These are phyloP conservation scores for Gentiana macrophylla DNA, from an alignment of 257 asterid species.

Conservation along the genomic window DNA sequence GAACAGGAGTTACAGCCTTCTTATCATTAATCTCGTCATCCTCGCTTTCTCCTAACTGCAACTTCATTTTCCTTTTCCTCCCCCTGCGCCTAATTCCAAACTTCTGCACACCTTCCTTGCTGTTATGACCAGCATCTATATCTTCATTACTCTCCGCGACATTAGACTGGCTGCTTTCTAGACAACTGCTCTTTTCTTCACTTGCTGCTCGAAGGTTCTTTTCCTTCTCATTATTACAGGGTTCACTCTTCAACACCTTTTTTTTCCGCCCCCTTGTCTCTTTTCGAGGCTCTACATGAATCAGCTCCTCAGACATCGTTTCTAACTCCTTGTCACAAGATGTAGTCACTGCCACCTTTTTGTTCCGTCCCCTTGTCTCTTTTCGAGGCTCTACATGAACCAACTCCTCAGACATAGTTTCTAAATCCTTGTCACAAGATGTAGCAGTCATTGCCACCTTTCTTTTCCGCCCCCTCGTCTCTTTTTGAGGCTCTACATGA, in stretches of 20 bases:
- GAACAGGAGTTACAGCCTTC: slow-evolving; percentile 11
- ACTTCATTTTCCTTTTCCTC: slow-evolving; percentile 21
- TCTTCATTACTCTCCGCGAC: background rate
- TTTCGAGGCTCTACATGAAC: background rate
- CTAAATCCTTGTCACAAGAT: no score
- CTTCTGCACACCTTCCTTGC: background rate
- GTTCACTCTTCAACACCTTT: no score
- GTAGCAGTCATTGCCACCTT: no score
- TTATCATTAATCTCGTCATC: slow-evolving; percentile 2
- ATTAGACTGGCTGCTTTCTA: background rate
- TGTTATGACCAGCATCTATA: background rate
- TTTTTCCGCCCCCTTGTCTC: no score
- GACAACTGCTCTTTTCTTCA: background rate
- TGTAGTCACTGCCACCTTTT: background rate
- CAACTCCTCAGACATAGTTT: no score
- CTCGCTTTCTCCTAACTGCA: slow-evolving; percentile 2
- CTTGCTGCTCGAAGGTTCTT: background rate
- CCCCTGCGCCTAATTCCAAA: slow-evolving; percentile 12
- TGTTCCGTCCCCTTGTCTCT: slow-evolving; percentile 9
- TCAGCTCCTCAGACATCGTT: background rate
- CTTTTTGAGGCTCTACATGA: no score
- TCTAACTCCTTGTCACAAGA: no score
- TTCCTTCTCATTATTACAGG: no score
- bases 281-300: no score
- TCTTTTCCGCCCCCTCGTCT: no score